Evolutionary conservation across 441 rosid genomes (phyloP).

Genomic region (Pelargonium australe): DNA sequence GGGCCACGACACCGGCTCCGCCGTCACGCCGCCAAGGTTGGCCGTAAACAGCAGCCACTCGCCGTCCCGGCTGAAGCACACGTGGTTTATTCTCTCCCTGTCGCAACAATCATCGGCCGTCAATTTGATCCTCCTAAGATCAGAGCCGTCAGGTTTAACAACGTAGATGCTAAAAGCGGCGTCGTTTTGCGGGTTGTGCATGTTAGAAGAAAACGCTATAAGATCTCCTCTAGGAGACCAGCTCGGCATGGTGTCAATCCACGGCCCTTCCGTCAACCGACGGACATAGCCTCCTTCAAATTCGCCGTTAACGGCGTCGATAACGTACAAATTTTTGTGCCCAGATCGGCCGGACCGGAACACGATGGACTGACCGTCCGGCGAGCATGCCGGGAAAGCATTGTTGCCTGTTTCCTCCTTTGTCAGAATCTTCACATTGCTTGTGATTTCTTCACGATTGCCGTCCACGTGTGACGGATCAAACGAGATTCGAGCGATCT

Average conservation of each 20-base stretch:
- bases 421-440: conserved; percentile 59
- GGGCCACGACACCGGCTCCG: conserved; percentile 71
- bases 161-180: conserved; percentile 49
- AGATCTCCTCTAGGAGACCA: conserved; percentile 79
- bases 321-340: conserved; percentile 54
- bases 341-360: conserved; percentile 72
- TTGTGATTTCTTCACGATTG: conserved; percentile 38
- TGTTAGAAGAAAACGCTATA: conserved; percentile 81
- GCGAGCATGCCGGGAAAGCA: conserved; percentile 79
- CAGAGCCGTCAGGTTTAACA: conserved; percentile 64
- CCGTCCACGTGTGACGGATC: conserved; percentile 32
- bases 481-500: conserved; percentile 62
- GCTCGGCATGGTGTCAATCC: conserved; percentile 80
- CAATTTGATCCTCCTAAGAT: conserved; percentile 44
- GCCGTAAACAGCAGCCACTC: conserved; percentile 65
- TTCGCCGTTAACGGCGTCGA: conserved; percentile 70
- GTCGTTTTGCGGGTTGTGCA: conserved; percentile 41
- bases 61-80: conserved; percentile 56
- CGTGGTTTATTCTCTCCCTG: conserved; percentile 70
- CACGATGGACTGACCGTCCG: conserved; percentile 65
- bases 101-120: conserved; percentile 33
- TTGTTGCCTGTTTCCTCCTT: conserved; percentile 63
- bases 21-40: conserved; percentile 52
- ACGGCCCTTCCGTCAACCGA: conserved; percentile 61
- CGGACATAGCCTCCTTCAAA: conserved; percentile 34